Conservation (phyloP, 495 filamentous ascomycete species). For the Tetracladium marchalianum region DNA sequence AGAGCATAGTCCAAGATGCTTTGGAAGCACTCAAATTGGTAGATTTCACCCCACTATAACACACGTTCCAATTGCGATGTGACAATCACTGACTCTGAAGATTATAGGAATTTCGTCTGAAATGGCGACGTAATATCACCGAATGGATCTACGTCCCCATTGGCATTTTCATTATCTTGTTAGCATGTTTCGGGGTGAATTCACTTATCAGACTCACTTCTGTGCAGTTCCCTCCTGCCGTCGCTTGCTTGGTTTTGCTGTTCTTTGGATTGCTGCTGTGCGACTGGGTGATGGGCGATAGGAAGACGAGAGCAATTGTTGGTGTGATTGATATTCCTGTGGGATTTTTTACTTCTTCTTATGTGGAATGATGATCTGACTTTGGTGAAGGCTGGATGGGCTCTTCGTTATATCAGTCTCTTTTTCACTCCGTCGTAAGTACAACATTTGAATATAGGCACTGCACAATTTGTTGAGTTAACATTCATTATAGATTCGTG, state of each 20-base stretch:
- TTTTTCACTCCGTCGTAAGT: slow-evolving; percentile 38
- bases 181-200: slow-evolving; percentile 40
- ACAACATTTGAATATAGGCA: background rate
- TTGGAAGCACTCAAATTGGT: slow-evolving; percentile 11
- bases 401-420: slow-evolving; percentile 44
- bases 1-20: background rate
- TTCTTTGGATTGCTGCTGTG: slow-evolving; percentile 34
- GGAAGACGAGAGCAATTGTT: slow-evolving; percentile 32
- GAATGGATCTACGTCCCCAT: slow-evolving; percentile 40
- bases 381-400: slow-evolving; percentile 35
- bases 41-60: background rate
- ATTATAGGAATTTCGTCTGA: slow-evolving; percentile 12
- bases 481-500: slow-evolving; percentile 27
- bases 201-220: slow-evolving; percentile 35
- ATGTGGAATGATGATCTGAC: background rate
- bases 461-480: background rate
- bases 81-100: background rate
- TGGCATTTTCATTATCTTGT: slow-evolving; percentile 35
- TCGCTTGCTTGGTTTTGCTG: slow-evolving; percentile 38
- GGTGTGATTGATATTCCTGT: slow-evolving; percentile 39
- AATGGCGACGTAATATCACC: slow-evolving; percentile 28
- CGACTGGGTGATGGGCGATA: slow-evolving; percentile 33
- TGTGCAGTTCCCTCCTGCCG: slow-evolving; percentile 42
- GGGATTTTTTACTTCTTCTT: slow-evolving; percentile 5
- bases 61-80: background rate